These are phyloP conservation scores for Musa troglodytarum DNA, from an alignment of 176 grass and related monocot species.

Conservation along the genomic window DNA sequence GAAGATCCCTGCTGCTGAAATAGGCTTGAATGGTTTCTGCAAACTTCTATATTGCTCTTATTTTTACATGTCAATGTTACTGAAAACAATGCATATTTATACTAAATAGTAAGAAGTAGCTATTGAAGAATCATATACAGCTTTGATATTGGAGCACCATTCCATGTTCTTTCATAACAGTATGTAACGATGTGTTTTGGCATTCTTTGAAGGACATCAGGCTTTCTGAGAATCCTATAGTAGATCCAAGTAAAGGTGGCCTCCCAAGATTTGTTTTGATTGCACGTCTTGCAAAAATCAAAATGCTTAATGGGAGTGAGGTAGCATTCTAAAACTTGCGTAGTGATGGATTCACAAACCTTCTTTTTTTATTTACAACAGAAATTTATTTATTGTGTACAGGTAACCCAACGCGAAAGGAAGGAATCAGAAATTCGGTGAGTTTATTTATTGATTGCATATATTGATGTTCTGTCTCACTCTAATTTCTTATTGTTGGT, in stretches of 20 bases:
- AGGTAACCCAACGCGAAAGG: conserved; percentile 74
- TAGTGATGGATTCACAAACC: conserved; percentile 4
- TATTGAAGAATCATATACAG: too few relatives aligned
- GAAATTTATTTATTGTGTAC: conserved; percentile 3
- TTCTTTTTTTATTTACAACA: not conserved
- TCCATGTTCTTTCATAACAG: not conserved
- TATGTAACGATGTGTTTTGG: conserved; percentile 19
- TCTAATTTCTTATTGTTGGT: not conserved
- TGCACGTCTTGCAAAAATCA: conserved; percentile 69
- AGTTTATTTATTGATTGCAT: conserved; percentile 18
- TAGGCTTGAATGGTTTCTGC: too few relatives aligned
- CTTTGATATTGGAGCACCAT: too few relatives aligned
- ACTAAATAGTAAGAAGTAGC: too few relatives aligned
- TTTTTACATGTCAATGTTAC: too few relatives aligned
- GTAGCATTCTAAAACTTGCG: conserved; percentile 37
- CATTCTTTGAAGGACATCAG: conserved; percentile 72
- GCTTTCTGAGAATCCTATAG: conserved; percentile 89
- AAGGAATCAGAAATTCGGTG: conserved; percentile 96
- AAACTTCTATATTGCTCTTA: too few relatives aligned
- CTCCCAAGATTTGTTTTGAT: conserved; percentile 70
- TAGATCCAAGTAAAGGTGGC: conserved; percentile 72
- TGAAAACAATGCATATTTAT: not conserved
- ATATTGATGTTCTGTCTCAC: not conserved
- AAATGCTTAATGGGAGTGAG: conserved; percentile 75
- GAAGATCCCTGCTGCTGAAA: too few relatives aligned